Evolutionary conservation across 495 filamentous ascomycete species (phyloP).

Genomic region (Hypoxylon fragiforme): DNA sequence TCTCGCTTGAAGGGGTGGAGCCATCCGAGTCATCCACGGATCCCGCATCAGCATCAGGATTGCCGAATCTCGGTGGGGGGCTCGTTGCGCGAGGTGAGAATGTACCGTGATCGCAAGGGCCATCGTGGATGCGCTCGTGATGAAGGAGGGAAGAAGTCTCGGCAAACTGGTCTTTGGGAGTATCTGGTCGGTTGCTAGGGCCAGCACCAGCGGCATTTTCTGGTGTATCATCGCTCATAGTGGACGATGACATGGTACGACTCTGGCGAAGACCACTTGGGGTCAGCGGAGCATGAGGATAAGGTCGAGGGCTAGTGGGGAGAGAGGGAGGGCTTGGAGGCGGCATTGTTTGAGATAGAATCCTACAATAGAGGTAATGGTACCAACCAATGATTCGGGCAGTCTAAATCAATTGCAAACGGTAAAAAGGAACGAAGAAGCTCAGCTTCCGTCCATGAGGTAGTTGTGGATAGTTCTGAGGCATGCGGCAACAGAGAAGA

Average conservation of each 20-base stretch:
- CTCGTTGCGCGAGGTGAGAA: conserved; percentile 69
- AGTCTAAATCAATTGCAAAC: neutral
- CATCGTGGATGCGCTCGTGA: conserved; percentile 46
- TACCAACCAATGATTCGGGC: no score
- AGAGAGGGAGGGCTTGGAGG: conserved; percentile 18
- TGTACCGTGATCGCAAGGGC: conserved; percentile 73
- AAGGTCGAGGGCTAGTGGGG: conserved; percentile 17
- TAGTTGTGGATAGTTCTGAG: neutral
- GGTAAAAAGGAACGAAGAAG: neutral
- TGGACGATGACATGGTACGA: conserved; percentile 43
- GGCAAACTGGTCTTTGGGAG: conserved; percentile 35
- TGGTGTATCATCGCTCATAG: conserved; percentile 26
- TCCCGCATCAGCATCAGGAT: conserved; percentile 33
- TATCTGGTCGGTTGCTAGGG: conserved; percentile 21
- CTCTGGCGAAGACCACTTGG: conserved; percentile 52
- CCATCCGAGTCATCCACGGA: conserved; percentile 28
- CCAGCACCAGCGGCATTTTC: conserved; percentile 27
- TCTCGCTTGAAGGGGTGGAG: conserved; percentile 21
- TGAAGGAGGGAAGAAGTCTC: conserved; percentile 52
- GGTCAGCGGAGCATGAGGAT: conserved; percentile 38
- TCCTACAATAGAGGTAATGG: no score
- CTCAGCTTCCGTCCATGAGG: conserved; percentile 10
- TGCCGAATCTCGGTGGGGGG: conserved; percentile 49
- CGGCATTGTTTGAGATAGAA: conserved; percentile 16
- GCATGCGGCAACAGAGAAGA: neutral